A percentile compares a stretch with the other conserved stretches of the same genome.
Conservation (phyloP, 2,329 filamentous ascomycete species). For the Cadophora sp. region DNA sequence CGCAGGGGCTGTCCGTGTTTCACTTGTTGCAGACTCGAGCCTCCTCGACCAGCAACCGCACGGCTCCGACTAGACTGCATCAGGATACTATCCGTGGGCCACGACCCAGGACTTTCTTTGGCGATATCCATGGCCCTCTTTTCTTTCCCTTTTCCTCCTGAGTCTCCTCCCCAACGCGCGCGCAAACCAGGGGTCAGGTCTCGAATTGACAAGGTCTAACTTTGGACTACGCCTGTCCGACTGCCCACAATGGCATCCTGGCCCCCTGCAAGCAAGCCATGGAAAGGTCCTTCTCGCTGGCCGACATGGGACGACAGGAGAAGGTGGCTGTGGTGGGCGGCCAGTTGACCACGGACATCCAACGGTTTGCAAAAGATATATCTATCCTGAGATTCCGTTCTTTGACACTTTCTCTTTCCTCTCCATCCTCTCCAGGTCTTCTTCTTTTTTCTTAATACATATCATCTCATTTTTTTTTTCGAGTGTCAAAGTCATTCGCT, state of each 20-base stretch:
- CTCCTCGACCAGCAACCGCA: slow-evolving; percentile 19
- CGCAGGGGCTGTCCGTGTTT: slow-evolving; percentile 21
- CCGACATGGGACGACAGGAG: slow-evolving; percentile 34
- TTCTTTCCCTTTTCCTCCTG: slow-evolving; percentile 8
- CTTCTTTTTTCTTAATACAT: slow-evolving; percentile 37
- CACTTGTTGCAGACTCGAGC: slow-evolving; percentile 20
- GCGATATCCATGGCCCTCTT: background rate
- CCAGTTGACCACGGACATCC: slow-evolving; percentile 30
- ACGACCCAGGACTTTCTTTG: background rate
- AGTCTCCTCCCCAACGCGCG: slow-evolving; percentile 24
- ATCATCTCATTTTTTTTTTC: slow-evolving; percentile 37
- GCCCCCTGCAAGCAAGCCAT: slow-evolving; percentile 17
- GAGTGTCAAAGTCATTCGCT: slow-evolving; percentile 53
- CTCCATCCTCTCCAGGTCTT: slow-evolving; percentile 38
- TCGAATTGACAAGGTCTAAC: slow-evolving; percentile 10
- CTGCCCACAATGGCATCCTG: background rate
- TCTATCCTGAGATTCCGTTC: slow-evolving; percentile 34
- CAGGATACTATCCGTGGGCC: background rate
- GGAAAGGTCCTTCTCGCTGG: slow-evolving; percentile 22
- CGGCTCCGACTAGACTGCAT: slow-evolving; percentile 1
- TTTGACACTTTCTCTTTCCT: slow-evolving; percentile 26
- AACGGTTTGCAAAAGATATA: slow-evolving; percentile 37
- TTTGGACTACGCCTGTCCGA: background rate
- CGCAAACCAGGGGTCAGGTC: slow-evolving; percentile 24
- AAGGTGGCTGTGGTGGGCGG: slow-evolving; percentile 34